These are phyloP conservation scores for Gamarada debralockiae DNA, from an alignment of 495 filamentous ascomycete genomes.

Conservation along the genomic window DNA sequence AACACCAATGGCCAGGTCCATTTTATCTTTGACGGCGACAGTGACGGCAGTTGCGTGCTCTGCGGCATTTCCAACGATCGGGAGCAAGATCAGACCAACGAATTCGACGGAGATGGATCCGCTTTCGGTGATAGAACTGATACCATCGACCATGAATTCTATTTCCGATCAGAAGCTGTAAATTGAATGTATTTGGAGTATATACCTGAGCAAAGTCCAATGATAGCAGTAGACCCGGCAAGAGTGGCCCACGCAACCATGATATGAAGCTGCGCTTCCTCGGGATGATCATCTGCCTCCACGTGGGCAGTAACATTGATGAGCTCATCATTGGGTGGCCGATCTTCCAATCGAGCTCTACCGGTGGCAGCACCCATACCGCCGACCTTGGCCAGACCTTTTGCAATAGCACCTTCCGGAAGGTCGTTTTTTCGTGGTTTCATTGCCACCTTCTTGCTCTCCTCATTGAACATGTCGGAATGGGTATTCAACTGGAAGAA, in stretches of 20 bases:
- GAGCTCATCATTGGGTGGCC: slow-evolving; percentile 38
- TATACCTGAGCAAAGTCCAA: slow-evolving; percentile 68
- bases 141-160: slow-evolving; percentile 83
- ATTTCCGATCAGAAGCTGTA: background rate
- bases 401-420: slow-evolving; percentile 54
- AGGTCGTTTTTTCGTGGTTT: slow-evolving; percentile 43
- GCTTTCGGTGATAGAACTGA: slow-evolving; percentile 60
- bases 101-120: slow-evolving; percentile 66
- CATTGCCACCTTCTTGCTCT: slow-evolving; percentile 61
- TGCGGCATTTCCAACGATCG: slow-evolving; percentile 87
- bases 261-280: slow-evolving; percentile 65
- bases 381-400: slow-evolving; percentile 58
- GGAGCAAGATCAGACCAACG: slow-evolving; percentile 78
- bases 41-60: slow-evolving; percentile 87
- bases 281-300: slow-evolving; percentile 49
- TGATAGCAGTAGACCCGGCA: slow-evolving; percentile 66
- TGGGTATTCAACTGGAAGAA: slow-evolving; percentile 83
- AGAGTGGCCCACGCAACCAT: slow-evolving; percentile 68
- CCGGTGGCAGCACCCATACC: slow-evolving; percentile 39
- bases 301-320: slow-evolving; percentile 48
- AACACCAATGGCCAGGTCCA: slow-evolving; percentile 84
- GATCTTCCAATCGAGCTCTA: slow-evolving; percentile 36
- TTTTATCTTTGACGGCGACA: slow-evolving; percentile 85
- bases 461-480: slow-evolving; percentile 64
- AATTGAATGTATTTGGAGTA: background rate